Evolutionary conservation across 257 asterid genomes (phyloP).

Genomic region (Ballota nigra): DNA sequence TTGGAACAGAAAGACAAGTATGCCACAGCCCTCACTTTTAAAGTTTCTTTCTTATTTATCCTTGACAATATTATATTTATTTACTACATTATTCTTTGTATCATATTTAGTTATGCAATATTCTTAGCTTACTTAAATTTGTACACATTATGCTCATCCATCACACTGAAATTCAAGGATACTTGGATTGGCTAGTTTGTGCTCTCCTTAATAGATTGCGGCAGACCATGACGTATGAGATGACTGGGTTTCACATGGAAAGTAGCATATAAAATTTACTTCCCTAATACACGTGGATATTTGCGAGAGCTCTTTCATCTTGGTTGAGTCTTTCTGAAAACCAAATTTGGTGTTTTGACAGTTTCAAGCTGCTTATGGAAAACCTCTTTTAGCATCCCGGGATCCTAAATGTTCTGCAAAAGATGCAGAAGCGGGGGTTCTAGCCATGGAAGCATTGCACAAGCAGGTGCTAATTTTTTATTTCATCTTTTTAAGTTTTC

Average conservation of each 20-base stretch:
- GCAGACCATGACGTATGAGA: slow-evolving; percentile 5
- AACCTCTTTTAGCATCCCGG: slow-evolving; percentile 89
- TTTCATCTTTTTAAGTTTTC: slow-evolving; percentile 9
- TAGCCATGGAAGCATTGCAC: slow-evolving; percentile 99
- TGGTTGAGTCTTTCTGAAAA: slow-evolving; percentile 1
- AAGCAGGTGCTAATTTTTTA: slow-evolving; percentile 63
- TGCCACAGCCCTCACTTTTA: slow-evolving; percentile 25
- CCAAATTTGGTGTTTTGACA: slow-evolving; percentile 33
- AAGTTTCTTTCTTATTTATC: slow-evolving; percentile 6
- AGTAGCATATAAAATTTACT: background rate
- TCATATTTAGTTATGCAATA: background rate
- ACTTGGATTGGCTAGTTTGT: slow-evolving; percentile 8
- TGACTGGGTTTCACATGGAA: slow-evolving; percentile 1
- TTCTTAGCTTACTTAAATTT: background rate
- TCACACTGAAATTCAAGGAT: background rate
- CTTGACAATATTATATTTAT: background rate
- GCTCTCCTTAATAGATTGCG: slow-evolving; percentile 7
- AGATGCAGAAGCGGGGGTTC: slow-evolving; percentile 96
- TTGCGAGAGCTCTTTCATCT: background rate
- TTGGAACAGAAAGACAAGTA: slow-evolving; percentile 99
- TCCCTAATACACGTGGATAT: background rate
- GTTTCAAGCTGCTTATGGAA: slow-evolving; percentile 97
- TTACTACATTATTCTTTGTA: background rate
- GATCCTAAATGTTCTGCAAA: slow-evolving; percentile 97
- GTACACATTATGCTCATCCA: background rate